Base-by-base conservation (phyloP, 352 stramenopile genomes). In the Phytophthora rubi region DNA sequence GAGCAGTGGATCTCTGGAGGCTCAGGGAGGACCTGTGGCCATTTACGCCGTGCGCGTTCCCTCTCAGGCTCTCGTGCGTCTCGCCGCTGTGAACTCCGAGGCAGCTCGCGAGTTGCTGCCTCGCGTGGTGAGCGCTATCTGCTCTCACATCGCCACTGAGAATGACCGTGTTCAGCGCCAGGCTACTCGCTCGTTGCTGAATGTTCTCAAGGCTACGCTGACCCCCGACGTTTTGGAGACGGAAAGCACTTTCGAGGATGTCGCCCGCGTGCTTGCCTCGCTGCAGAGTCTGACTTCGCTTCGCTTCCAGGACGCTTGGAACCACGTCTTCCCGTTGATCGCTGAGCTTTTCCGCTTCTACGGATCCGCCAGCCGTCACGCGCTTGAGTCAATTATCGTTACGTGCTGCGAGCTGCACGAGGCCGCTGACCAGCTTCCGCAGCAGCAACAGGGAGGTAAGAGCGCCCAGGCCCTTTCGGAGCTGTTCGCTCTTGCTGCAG, bases 381-480 rank as follows among this genome's bases (percentile, higher is more conserved):
- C 86, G 18, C 77, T 96, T 6, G 75, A 93, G 70, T 71, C 82
- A 6, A 76, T 95, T 65, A 70, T 96, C 5, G 62, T 85, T 33
- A 95, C 86, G 56, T 89, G 82, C 61, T 90, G 84, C 51, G 85
- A 94, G 60, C 77, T 96, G 10, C 84, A 94, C 62, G 89, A 94
- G 53, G 85, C 89, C n/a, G 76, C 86, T 9, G 83, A 85, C 52
- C 83, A 93, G 58, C 84, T 94, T 73, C 81, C 82, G 4, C 70
- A 82, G 42, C 77, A 79, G 33, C 65, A 78, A 30, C 70, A 81
- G 66, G 70, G 59, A 15, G 65, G 72, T 21, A 77, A 77, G 18
- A 78, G 64, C 39, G 60, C 68, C 8, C 70, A 89, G 60, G 61
- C 81, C 28, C 76, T 89, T 54, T 81, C 77, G 0, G 73, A 86